A percentile compares a stretch with the other conserved stretches of the same genome.
These are phyloP conservation scores for Helianthus tuberosus DNA, from an alignment of 129 eudicot genomes.

Conservation along the genomic window DNA sequence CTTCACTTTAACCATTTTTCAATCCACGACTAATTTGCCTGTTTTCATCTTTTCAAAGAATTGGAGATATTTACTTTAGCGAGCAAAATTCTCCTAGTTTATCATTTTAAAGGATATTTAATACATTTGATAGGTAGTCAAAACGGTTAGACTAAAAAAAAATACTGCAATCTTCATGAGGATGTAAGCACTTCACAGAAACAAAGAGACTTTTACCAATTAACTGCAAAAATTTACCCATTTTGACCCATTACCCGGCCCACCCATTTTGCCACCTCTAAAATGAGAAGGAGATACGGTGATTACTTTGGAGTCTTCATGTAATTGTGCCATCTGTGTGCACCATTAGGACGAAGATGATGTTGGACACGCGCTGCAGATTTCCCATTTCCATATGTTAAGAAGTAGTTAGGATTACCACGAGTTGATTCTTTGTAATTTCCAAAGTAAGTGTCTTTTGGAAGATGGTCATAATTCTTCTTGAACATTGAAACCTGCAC, in stretches of 20 bases:
- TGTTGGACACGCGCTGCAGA: conserved; percentile 85
- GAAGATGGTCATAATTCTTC: conserved; percentile 92
- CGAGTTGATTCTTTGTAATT: conserved; percentile 91
- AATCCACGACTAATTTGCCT: not conserved
- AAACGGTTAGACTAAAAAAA: not conserved
- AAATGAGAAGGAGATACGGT: conserved; percentile 8
- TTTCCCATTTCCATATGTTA: conserved; percentile 97
- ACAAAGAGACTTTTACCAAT: not conserved
- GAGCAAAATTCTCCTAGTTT: not conserved
- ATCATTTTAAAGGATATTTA: not conserved
- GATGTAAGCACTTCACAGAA: not conserved
- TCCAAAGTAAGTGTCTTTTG: conserved; percentile 84
- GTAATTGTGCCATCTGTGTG: conserved; percentile 97
- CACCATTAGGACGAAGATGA: conserved; percentile 98
- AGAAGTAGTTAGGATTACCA: conserved; percentile 90
- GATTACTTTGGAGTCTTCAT: conserved; percentile 79
- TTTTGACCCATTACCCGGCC: not conserved
- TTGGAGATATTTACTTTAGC: not conserved
- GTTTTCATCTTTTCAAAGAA: not conserved
- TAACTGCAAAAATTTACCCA: not conserved
- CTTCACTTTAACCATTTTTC: not conserved
- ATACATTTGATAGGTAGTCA: conserved; percentile 1
- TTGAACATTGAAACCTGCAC: conserved; percentile 92
- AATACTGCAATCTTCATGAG: conserved; percentile 6
- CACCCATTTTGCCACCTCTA: conserved; percentile 6